These are phyloP conservation scores for Cutaneotrichosporon sp. DNA, from an alignment of 1,284 basidiomycete species.

Conservation along the genomic window DNA sequence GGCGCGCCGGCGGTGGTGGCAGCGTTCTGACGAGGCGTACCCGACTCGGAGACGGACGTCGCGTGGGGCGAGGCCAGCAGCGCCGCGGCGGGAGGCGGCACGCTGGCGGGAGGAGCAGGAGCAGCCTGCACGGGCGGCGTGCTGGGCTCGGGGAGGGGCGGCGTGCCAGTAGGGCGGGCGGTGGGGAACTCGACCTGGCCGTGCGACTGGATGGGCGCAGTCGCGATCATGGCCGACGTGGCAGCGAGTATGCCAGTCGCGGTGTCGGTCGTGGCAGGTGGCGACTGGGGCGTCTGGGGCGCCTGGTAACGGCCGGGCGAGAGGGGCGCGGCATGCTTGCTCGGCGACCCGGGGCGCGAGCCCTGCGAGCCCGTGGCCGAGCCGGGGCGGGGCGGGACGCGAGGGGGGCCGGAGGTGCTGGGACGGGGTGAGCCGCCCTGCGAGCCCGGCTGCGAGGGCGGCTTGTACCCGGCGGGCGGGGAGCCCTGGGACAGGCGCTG, in stretches of 20 bases:
- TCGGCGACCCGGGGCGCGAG: neutral
- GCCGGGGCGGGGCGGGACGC: neutral
- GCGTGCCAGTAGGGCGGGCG: neutral
- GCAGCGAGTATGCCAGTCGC: neutral
- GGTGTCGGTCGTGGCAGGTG: neutral
- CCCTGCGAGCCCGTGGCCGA: neutral
- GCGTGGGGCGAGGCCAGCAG: neutral
- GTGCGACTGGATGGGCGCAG: neutral
- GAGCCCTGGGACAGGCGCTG: neutral
- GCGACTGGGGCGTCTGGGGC: neutral
- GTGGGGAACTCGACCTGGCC: neutral
- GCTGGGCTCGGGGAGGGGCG: neutral
- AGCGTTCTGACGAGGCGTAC: neutral
- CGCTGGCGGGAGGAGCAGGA: neutral
- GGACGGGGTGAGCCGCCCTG: neutral
- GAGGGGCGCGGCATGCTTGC: neutral
- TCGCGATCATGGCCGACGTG: neutral
- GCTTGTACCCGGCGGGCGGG: neutral
- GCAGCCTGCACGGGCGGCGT: neutral
- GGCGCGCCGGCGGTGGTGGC: neutral
- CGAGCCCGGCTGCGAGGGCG: neutral
- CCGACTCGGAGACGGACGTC: neutral
- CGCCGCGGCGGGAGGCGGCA: neutral
- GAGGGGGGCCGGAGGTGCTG: neutral
- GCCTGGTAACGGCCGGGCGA: neutral